Conservation (phyloP, 73 alveolate species). For the Tetrahymena malaccensis region DNA sequence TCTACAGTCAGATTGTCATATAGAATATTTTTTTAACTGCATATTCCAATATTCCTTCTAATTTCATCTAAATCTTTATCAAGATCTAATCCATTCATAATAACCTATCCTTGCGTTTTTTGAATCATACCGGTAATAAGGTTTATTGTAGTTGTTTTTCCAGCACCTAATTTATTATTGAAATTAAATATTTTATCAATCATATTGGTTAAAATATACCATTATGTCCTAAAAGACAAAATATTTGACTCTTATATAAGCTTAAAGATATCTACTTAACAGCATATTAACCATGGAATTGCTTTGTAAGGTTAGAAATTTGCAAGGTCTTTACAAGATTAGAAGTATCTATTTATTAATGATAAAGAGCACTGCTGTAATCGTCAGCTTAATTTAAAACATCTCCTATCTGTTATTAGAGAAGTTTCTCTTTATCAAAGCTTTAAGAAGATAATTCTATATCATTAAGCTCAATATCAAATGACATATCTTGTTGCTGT, state of each 20-base stretch:
- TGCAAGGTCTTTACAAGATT: neutral
- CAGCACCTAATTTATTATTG: slow-evolving; percentile 39
- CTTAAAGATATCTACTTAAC: neutral
- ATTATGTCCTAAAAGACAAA: slow-evolving; percentile 55
- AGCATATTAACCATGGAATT: neutral
- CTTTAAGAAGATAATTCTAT: neutral
- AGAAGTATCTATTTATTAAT: neutral
- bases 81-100: slow-evolving; percentile 7
- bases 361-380: neutral
- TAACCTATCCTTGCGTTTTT: slow-evolving; percentile 44
- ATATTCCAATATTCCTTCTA: slow-evolving; percentile 56
- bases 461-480: neutral
- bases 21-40: slow-evolving; percentile 66
- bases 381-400: neutral
- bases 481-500: neutral
- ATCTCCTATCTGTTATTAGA: neutral
- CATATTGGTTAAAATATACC: neutral
- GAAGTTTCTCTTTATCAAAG: neutral
- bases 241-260: slow-evolving; percentile 9
- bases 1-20: slow-evolving; percentile 59
- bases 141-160: slow-evolving; percentile 55
- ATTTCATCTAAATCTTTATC: slow-evolving; percentile 44
- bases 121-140: slow-evolving; percentile 44
- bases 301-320: neutral
- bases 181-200: neutral